Conservation (phyloP, 2,329 filamentous ascomycete genomes). For the Fusarium nygamai region DNA sequence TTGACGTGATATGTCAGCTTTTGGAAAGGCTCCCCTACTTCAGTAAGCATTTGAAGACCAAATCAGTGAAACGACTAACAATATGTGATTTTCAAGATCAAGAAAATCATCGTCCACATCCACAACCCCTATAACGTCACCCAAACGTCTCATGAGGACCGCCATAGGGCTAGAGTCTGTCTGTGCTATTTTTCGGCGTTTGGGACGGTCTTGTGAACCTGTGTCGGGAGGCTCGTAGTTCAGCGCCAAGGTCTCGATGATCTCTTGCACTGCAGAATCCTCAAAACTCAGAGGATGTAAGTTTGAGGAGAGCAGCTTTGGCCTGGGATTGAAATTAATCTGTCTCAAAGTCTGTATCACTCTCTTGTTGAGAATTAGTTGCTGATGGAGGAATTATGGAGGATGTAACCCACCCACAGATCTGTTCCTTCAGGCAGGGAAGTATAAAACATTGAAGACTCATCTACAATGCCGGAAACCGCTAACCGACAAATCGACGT, state of each 20-base stretch:
- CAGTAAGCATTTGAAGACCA: conserved; percentile 29
- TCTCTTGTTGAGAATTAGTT: conserved; percentile 44
- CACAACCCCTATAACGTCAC: conserved; percentile 44
- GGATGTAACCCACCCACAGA: conserved; percentile 51
- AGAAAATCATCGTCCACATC: conserved; percentile 38
- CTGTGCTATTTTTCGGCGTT: conserved; percentile 45
- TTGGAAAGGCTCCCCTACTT: conserved; percentile 54
- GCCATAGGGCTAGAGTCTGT: conserved; percentile 31
- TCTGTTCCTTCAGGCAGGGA: conserved; percentile 50
- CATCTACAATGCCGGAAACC: conserved; percentile 55
- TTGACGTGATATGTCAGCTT: conserved; percentile 59
- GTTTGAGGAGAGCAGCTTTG: conserved; percentile 36
- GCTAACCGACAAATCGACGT: conserved; percentile 52
- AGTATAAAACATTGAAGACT: conserved; percentile 50
- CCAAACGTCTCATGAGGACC: conserved; percentile 37
- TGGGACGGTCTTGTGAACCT: conserved; percentile 31
- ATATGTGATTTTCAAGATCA: conserved; percentile 50
- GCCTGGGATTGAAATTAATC: conserved; percentile 30
- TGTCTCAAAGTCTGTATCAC: conserved; percentile 45
- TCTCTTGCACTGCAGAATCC: conserved; percentile 42
- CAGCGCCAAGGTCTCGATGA: conserved; percentile 44
- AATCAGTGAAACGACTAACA: conserved; percentile 54
- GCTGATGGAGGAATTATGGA: neutral
- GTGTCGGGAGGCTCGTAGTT: conserved; percentile 40
- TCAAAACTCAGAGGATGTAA: conserved; percentile 45